These are phyloP conservation scores for Hypholoma sublateritium DNA, from an alignment of 768 basidiomycete species.

Conservation along the genomic window DNA sequence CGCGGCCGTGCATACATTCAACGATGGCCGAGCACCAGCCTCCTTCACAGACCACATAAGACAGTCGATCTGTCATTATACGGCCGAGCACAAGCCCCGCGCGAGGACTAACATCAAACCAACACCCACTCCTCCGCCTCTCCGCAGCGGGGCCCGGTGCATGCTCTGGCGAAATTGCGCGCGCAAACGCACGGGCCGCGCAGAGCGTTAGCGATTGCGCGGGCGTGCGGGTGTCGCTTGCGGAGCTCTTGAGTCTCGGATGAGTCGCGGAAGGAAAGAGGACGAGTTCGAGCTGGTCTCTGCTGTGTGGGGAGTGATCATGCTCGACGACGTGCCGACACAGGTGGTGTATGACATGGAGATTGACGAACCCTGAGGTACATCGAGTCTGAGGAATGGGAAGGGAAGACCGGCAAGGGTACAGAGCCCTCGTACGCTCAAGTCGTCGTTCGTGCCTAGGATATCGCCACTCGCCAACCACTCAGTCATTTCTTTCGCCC, in stretches of 20 bases:
- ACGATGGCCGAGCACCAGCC: no score
- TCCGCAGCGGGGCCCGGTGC: constrained; percentile 1
- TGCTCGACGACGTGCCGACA: constrained; percentile 46
- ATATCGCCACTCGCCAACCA: neutral
- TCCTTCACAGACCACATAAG: no score
- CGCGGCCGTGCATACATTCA: no score
- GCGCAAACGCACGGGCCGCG: neutral
- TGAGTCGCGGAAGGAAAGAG: constrained; percentile 20
- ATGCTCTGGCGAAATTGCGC: neutral
- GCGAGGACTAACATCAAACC: no score
- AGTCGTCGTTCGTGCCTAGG: neutral
- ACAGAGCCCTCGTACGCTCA: neutral
- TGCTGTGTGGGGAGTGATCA: constrained; percentile 53
- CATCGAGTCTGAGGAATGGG: constrained; percentile 36
- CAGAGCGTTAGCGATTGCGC: neutral
- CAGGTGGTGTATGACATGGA: constrained; percentile 33
- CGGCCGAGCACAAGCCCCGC: no score
- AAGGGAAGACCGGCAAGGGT: neutral
- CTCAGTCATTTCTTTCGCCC: neutral
- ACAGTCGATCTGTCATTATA: no score
- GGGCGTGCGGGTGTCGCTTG: neutral
- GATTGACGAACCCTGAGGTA: constrained; percentile 60
- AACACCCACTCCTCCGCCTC: no score
- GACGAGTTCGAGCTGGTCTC: constrained; percentile 61
- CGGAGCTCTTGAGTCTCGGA: constrained; percentile 13